phyloP scores from a whole-genome alignment of 1,139 yeast genomes.

The Magnusiomyces starmeri region DNA sequence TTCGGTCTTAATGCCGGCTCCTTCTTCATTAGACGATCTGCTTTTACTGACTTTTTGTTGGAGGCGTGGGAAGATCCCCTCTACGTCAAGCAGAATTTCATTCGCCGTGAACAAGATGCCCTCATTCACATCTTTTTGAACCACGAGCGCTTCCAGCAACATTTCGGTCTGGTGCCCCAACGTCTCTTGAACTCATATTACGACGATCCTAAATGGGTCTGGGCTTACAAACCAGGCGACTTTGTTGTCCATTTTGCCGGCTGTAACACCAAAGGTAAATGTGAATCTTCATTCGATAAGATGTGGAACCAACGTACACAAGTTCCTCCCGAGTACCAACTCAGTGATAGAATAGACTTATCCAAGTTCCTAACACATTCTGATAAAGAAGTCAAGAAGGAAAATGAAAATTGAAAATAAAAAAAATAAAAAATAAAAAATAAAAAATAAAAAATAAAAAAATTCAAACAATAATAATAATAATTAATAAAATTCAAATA shows the following conservation, averaged over 20 bases:
- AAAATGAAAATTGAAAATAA: constrained; percentile 2
- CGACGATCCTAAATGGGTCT: constrained; percentile 18
- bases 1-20: constrained; percentile 36
- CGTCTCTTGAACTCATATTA: constrained; percentile 31
- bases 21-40: constrained; percentile 30
- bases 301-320: constrained; percentile 4
- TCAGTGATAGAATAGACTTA: not conserved
- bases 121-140: constrained; percentile 21
- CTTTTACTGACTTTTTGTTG: constrained; percentile 21
- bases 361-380: not conserved
- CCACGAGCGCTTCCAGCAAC: constrained; percentile 24
- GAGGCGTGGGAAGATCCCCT: constrained; percentile 26
- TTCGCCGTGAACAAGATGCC: constrained; percentile 21
- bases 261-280: constrained; percentile 11
- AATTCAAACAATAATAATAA: too few species aligned
- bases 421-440: constrained; percentile 1
- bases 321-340: not conserved
- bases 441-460: not conserved
- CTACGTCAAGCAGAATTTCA: constrained; percentile 13
- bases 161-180: constrained; percentile 34
- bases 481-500: too few species aligned
- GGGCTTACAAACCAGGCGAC: constrained; percentile 25
- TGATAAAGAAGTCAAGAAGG: constrained; percentile 6
- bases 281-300: constrained; percentile 1
- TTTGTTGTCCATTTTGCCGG: constrained; percentile 30